Percentiles rank a stretch among this genome's conserved stretches.
phyloP scores from a whole-genome alignment of 305 asterid genomes.

The Fraxinus baroniana region DNA sequence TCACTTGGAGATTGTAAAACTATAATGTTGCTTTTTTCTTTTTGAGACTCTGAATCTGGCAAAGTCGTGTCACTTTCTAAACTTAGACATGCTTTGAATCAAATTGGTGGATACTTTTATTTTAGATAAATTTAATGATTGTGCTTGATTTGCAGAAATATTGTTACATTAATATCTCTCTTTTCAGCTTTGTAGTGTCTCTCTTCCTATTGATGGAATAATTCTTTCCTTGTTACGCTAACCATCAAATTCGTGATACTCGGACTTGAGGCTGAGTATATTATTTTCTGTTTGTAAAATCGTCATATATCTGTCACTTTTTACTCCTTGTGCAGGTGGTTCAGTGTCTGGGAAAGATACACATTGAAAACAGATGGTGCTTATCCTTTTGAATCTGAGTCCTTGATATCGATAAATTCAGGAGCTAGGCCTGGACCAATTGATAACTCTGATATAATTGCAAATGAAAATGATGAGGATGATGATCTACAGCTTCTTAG shows the following conservation, averaged over 20 bases:
- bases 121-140: background rate
- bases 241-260: slow-evolving; percentile 1
- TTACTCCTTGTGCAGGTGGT: slow-evolving; percentile 61
- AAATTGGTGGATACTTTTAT: background rate
- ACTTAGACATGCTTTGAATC: background rate
- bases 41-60: background rate
- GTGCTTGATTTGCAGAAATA: background rate
- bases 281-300: background rate
- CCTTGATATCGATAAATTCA: slow-evolving; percentile 28
- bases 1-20: background rate
- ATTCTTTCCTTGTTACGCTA: background rate
- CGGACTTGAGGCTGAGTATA: slow-evolving; percentile 9
- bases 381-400: slow-evolving; percentile 42
- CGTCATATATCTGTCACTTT: background rate
- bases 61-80: background rate
- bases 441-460: slow-evolving; percentile 69
- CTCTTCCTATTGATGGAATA: background rate
- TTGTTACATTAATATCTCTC: background rate
- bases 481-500: slow-evolving; percentile 65
- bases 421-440: slow-evolving; percentile 74
- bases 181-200: background rate
- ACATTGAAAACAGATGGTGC: slow-evolving; percentile 53
- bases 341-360: slow-evolving; percentile 72
- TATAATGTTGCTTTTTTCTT: background rate
- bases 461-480: slow-evolving; percentile 38